A percentile compares a stretch with the other conserved stretches of the same genome.
These are phyloP conservation scores for Aquilaria agallochum DNA, from an alignment of 441 rosid species.

Conservation along the genomic window DNA sequence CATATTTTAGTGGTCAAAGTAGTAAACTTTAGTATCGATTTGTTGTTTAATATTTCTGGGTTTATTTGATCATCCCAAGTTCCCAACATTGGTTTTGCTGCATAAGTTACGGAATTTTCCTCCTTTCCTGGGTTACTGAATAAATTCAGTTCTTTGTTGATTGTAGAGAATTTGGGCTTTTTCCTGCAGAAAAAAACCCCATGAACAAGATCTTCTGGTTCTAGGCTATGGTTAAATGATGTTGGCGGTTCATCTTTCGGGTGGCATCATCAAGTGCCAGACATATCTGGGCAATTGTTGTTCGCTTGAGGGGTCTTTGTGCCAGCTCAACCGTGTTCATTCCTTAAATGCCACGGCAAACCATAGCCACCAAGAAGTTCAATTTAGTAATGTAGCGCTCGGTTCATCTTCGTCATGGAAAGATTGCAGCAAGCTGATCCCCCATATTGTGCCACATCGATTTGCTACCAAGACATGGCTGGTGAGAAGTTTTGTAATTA, in stretches of 20 bases:
- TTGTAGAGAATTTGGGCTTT: no score
- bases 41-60: no score
- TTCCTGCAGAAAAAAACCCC: no score
- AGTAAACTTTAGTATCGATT: no score
- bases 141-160: no score
- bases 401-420: slow-evolving; percentile 37
- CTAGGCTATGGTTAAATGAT: slow-evolving; percentile 49
- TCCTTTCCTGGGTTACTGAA: no score
- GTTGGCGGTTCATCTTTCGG: slow-evolving; percentile 42
- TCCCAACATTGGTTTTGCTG: no score
- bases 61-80: no score
- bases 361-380: slow-evolving; percentile 20
- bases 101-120: no score
- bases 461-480: slow-evolving; percentile 43
- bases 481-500: slow-evolving; percentile 31
- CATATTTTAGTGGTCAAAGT: no score
- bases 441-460: slow-evolving; percentile 23
- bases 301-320: slow-evolving; percentile 19
- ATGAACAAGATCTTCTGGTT: no score
- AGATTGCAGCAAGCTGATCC: slow-evolving; percentile 24
- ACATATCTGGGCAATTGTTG: slow-evolving; percentile 18
- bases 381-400: slow-evolving; percentile 20
- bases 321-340: slow-evolving; percentile 22
- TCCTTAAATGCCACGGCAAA: slow-evolving; percentile 23
- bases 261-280: slow-evolving; percentile 34